Evolutionary conservation across 371 early-diverging fungal species (phyloP).

Genomic region (Rhizopus stolonifer): DNA sequence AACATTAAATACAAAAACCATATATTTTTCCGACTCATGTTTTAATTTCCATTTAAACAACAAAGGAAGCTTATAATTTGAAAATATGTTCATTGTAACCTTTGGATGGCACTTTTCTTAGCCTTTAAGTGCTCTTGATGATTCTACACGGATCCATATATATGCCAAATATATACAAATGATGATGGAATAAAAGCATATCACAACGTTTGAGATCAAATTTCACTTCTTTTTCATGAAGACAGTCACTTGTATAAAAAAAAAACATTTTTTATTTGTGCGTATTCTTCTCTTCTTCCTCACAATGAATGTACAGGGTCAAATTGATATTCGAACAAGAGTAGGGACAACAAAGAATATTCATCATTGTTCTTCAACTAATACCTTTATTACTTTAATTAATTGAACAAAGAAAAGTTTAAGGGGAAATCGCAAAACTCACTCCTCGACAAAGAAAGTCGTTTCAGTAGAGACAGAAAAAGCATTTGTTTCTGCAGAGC

Average conservation of each 20-base stretch:
- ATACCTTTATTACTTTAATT: conserved; percentile 1
- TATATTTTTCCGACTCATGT: no score
- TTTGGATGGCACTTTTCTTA: no score
- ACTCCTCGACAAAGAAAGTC: background rate
- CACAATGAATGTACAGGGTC: conserved; percentile 5
- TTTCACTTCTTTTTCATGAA: conserved; percentile 2
- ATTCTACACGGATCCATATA: no score
- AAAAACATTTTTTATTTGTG: background rate
- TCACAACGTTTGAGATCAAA: no score
- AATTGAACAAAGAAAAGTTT: background rate
- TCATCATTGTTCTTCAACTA: no score
- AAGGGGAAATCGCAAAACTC: background rate
- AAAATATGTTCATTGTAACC: no score
- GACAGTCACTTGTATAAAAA: background rate
- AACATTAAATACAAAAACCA: no score
- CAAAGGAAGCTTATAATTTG: no score
- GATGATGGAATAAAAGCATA: no score
- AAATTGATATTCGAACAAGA: conserved; percentile 12
- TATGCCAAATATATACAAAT: no score
- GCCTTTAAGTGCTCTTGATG: no score
- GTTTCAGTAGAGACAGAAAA: background rate
- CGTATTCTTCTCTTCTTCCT: background rate
- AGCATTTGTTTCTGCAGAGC: background rate
- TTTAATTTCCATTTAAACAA: no score
- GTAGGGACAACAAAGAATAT: conserved; percentile 3